Conservation (phyloP, 139 green algal genomes). For the Chlorella ohadii region DNA sequence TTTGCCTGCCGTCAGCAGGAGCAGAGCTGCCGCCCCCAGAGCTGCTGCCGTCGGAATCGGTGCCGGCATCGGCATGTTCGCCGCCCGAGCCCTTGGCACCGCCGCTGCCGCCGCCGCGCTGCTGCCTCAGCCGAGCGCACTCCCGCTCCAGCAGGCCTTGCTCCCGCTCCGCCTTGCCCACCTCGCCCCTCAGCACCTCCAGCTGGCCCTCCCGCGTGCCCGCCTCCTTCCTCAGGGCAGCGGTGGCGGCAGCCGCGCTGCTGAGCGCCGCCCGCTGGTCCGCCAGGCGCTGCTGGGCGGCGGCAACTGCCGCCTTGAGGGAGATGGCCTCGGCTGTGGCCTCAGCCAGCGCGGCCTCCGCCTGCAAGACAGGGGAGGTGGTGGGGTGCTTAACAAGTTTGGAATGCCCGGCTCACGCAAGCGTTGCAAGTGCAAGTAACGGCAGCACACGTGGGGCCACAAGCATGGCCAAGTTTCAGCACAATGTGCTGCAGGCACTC, state of each 20-base stretch:
- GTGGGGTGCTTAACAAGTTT: too few species aligned
- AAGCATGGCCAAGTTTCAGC: too few species aligned
- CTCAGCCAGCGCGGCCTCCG: not conserved
- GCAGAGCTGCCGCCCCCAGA: too few species aligned
- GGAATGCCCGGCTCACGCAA: too few species aligned
- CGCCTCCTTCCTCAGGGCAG: not conserved
- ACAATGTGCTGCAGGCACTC: too few species aligned
- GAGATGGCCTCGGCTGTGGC: not conserved
- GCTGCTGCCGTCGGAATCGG: too few species aligned
- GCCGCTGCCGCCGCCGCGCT: not conserved
- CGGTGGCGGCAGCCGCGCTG: not conserved
- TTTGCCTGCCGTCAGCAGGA: constrained; percentile 68
- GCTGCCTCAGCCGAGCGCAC: not conserved
- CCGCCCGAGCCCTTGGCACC: not conserved
- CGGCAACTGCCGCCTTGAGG: not conserved
- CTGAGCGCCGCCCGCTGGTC: not conserved
- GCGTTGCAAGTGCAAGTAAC: too few species aligned
- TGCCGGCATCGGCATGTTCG: too few species aligned
- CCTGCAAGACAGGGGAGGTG: not conserved
- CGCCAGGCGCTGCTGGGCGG: constrained; percentile 4
- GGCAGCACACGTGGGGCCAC: too few species aligned
- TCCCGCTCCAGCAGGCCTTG: not conserved
- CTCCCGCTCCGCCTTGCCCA: constrained; percentile 1
- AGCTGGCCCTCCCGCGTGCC: not conserved
- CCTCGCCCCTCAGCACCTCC: not conserved